phyloP scores from a whole-genome alignment of 148 eudicot species.

The Rhododendron vialii region DNA sequence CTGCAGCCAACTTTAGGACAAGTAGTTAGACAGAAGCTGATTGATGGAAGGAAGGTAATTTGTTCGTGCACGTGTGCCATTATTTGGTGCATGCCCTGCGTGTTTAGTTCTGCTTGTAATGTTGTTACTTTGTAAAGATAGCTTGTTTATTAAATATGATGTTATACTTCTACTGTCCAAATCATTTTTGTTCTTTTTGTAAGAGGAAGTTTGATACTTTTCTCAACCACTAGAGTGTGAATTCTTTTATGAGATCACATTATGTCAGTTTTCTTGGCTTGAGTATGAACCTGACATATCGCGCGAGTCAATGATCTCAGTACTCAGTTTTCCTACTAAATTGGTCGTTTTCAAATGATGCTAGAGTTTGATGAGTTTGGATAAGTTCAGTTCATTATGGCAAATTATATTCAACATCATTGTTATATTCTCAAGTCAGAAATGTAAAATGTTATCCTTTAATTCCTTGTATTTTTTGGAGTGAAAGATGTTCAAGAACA shows the following conservation, averaged over 20 bases:
- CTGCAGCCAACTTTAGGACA: slow-evolving; percentile 87
- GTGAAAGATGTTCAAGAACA: not conserved
- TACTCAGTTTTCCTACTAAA: not conserved
- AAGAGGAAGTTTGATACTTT: not conserved
- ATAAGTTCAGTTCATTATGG: not conserved
- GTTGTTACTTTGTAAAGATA: not conserved
- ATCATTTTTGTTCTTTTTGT: not conserved
- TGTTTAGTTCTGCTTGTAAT: slow-evolving; percentile 1
- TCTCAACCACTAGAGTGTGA: not conserved
- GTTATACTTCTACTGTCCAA: not conserved
- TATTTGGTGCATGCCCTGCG: not conserved
- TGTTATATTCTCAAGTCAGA: not conserved
- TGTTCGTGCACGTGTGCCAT: not conserved
- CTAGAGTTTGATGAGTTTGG: not conserved
- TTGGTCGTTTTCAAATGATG: not conserved
- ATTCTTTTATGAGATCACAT: not conserved
- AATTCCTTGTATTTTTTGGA: not conserved
- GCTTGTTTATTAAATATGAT: not conserved
- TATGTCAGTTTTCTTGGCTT: not conserved
- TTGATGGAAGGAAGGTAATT: slow-evolving; percentile 94
- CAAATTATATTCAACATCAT: not conserved
- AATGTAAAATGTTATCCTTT: not conserved
- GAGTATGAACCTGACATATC: not conserved
- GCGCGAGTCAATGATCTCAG: not conserved
- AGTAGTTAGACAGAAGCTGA: slow-evolving; percentile 81